These are phyloP conservation scores for Thielaviopsis punctulata DNA, from an alignment of 2,329 filamentous ascomycete species.

Conservation along the genomic window DNA sequence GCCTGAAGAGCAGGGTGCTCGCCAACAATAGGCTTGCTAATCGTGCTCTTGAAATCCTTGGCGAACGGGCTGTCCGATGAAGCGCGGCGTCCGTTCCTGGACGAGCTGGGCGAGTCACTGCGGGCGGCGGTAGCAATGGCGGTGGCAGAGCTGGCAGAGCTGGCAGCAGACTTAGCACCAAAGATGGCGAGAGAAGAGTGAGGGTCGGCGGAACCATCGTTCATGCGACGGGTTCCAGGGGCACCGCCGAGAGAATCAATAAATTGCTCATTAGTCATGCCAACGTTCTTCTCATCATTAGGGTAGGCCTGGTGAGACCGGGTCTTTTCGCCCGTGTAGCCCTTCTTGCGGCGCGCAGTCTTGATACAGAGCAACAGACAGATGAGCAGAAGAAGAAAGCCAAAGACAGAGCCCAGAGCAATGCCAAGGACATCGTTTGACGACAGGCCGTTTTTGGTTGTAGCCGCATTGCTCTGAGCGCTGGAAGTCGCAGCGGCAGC, in stretches of 20 bases:
- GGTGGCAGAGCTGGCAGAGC: too few relatives aligned
- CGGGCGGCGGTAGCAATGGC: not conserved
- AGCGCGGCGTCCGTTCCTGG: conserved; percentile 34
- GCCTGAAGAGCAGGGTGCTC: not conserved
- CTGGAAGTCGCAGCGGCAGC: conserved; percentile 17
- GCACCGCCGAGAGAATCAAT: conserved; percentile 9
- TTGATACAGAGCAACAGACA: conserved; percentile 49
- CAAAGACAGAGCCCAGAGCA: conserved; percentile 65
- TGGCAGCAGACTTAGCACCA: conserved; percentile 1
- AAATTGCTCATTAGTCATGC: conserved; percentile 11
- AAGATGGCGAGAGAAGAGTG: conserved; percentile 10
- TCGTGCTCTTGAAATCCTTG: conserved; percentile 44
- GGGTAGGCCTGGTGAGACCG: conserved; percentile 6
- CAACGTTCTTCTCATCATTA: conserved; percentile 8
- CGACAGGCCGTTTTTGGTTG: conserved; percentile 8
- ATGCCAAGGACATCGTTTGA: conserved; percentile 55
- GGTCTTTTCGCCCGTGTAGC: conserved; percentile 10
- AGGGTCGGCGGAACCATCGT: conserved; percentile 1
- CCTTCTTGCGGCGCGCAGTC: conserved; percentile 3
- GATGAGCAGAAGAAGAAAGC: conserved; percentile 47
- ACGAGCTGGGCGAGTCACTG: conserved; percentile 12
- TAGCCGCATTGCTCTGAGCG: conserved; percentile 1
- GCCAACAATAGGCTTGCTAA: conserved; percentile 42
- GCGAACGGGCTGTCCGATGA: conserved; percentile 39
- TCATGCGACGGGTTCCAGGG: conserved; percentile 23